These are phyloP conservation scores for Psilocybe cubensis DNA, from an alignment of 768 basidiomycete genomes.

Conservation along the genomic window DNA sequence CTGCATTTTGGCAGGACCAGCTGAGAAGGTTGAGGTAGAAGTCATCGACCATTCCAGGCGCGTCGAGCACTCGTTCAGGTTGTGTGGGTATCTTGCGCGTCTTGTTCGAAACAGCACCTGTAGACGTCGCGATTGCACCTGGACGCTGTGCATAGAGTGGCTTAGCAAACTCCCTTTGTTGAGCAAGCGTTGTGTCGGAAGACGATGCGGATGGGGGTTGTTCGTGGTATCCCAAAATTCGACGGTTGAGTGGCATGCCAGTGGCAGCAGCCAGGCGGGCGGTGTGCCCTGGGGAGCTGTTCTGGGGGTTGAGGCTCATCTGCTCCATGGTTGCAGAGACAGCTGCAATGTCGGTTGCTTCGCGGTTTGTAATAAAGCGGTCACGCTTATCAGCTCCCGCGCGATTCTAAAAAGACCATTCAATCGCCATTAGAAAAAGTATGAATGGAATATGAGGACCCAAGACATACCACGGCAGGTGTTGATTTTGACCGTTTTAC, in stretches of 20 bases:
- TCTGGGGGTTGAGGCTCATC: constrained; percentile 58
- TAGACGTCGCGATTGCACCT: constrained; percentile 64
- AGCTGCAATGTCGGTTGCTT: constrained; percentile 38
- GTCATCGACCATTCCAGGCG: constrained; percentile 91
- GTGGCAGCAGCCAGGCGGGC: constrained; percentile 77
- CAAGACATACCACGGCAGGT: constrained; percentile 54
- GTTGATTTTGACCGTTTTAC: constrained; percentile 77
- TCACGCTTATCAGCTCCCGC: constrained; percentile 54
- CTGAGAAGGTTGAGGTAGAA: constrained; percentile 95
- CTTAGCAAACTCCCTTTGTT: constrained; percentile 77
- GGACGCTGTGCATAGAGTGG: constrained; percentile 74
- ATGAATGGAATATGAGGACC: constrained; percentile 12
- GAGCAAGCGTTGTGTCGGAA: constrained; percentile 72
- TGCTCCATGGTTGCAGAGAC: constrained; percentile 70
- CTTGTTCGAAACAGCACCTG: constrained; percentile 66
- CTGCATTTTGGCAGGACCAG: constrained; percentile 86
- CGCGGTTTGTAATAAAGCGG: constrained; percentile 71
- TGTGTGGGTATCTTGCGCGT: constrained; percentile 83
- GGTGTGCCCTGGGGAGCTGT: constrained; percentile 75
- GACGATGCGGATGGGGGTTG: constrained; percentile 76
- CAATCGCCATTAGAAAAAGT: background rate
- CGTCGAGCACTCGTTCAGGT: constrained; percentile 94
- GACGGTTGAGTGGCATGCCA: constrained; percentile 75
- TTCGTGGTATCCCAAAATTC: constrained; percentile 89
- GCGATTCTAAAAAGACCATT: constrained; percentile 40